Evolutionary conservation across 768 basidiomycete genomes (phyloP), one percentile per base, ranked within the genome.

Genomic region (Amanita subjunquillea): DNA sequence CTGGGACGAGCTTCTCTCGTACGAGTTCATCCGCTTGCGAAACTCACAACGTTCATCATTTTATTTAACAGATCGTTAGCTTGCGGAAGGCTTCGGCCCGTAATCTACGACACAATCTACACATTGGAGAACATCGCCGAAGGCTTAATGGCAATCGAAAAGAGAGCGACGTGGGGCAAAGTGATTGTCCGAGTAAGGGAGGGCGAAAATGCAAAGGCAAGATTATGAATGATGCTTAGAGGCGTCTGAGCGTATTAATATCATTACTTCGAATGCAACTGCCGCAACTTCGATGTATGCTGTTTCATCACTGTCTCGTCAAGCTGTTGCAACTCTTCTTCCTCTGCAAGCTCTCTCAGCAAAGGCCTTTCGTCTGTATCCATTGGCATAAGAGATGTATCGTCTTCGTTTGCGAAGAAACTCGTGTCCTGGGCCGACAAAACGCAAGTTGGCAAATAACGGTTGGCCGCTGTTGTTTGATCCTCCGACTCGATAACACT

Each of bases 111-210:
- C 8, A 75, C 82, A 47, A 62, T 85, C 1, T 96, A 80, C 66
- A 65, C 87, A 0, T 67, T 97, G 1, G 85, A 87, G 23, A 67
- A 65, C 7, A 67, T 93, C 2, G 67, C 75, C 3, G 79, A 83
- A 1, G 95, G 86, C 1, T 67, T 97, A 47, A 63, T 62, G 12
- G 91, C 88, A 23, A 67, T 98, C 17, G 92, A 93, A 62, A 72
- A 72, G 43, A 72, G 95, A 56, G 79, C 89, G 68, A 94, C 92
- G 4, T 98, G 92, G 90, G 95, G 95, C 0, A 97, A 97, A 63
- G 87, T 75, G 0, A 72, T 94, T 23, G 77, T 90, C 6, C 74
- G 71, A 47, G 65, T 98, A 45, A 75, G 72, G 49, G 75, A 80
- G 25, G 80, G 83, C 23, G 58, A 37, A 0, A 59, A 59, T 23